Conservation (phyloP, 2,329 filamentous ascomycete genomes). For the Arthrobotrys sphaeroides region DNA sequence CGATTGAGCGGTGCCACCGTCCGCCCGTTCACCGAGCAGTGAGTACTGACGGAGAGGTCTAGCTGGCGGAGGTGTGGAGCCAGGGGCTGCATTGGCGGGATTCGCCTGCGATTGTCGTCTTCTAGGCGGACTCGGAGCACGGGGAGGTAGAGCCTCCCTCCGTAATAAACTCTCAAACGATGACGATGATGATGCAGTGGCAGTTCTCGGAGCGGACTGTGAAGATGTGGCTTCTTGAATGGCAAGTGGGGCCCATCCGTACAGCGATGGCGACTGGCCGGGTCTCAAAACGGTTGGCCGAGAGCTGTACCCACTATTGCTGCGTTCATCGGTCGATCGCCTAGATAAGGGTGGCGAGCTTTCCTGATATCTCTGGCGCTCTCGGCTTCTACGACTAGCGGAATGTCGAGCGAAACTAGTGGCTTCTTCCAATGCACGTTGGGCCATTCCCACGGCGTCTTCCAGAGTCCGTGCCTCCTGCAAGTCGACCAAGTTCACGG, state of each 20-base stretch:
- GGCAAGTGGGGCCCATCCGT: constrained; percentile 69
- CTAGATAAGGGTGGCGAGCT: constrained; percentile 54
- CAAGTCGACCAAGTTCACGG: constrained; percentile 39
- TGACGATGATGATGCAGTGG: constrained; percentile 38
- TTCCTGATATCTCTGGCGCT: constrained; percentile 54
- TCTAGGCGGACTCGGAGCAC: constrained; percentile 42
- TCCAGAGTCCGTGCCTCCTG: constrained; percentile 41
- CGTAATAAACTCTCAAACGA: constrained; percentile 35
- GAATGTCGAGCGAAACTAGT: constrained; percentile 49
- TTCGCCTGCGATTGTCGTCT: constrained; percentile 45
- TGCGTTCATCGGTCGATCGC: constrained; percentile 46
- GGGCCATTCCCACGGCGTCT: constrained; percentile 37
- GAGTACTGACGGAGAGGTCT: constrained; percentile 45
- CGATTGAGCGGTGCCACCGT: constrained; percentile 31
- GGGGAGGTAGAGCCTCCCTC: constrained; percentile 34
- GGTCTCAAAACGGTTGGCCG: constrained; percentile 62
- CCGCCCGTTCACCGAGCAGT: constrained; percentile 31
- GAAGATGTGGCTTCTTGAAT: constrained; percentile 52
- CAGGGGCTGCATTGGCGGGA: constrained; percentile 44
- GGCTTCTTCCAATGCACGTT: constrained; percentile 53
- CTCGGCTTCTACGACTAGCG: constrained; percentile 54
- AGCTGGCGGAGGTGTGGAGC: constrained; percentile 44
- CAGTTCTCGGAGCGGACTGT: constrained; percentile 37
- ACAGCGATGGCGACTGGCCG: constrained; percentile 66
- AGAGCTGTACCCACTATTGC: constrained; percentile 65